These are phyloP conservation scores for Trichoderma erinaceum DNA, from an alignment of 495 filamentous ascomycete species.

Conservation along the genomic window DNA sequence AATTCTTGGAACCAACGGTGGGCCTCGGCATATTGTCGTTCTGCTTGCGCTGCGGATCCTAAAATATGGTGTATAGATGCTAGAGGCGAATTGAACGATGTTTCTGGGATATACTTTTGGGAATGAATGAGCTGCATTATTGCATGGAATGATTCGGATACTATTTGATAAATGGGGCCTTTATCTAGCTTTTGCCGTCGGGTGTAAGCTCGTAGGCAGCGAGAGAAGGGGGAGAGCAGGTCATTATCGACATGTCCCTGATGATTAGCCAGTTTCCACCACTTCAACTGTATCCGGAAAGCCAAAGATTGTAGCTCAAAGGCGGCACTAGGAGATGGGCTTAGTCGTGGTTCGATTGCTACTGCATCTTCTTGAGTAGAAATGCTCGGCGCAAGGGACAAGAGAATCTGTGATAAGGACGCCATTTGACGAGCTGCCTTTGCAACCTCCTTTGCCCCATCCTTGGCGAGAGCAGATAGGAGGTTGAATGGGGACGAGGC, in stretches of 20 bases:
- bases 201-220: slow-evolving; percentile 57
- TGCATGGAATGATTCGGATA: slow-evolving; percentile 22
- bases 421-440: slow-evolving; percentile 69
- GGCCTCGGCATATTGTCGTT: slow-evolving; percentile 38
- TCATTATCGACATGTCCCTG: slow-evolving; percentile 61
- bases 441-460: slow-evolving; percentile 36
- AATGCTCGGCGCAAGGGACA: slow-evolving; percentile 56
- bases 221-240: slow-evolving; percentile 59
- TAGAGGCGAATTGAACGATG: slow-evolving; percentile 30
- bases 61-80: slow-evolving; percentile 36
- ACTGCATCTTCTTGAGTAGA: slow-evolving; percentile 46
- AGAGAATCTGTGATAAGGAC: slow-evolving; percentile 56
- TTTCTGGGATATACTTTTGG: slow-evolving; percentile 20
- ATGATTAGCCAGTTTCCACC: slow-evolving; percentile 70
- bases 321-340: slow-evolving; percentile 51
- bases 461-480: slow-evolving; percentile 48
- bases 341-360: slow-evolving; percentile 42
- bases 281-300: slow-evolving; percentile 57
- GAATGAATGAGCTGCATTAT: slow-evolving; percentile 26
- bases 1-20: slow-evolving; percentile 43
- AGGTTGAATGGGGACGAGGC: slow-evolving; percentile 61
- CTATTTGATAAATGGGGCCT: slow-evolving; percentile 35
- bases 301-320: slow-evolving; percentile 63
- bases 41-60: slow-evolving; percentile 38
- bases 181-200: slow-evolving; percentile 44